Percentiles rank a stretch among this genome's conserved stretches.
Evolutionary conservation across 257 asterid genomes (phyloP).

Genomic region (Primulina tabacum): DNA sequence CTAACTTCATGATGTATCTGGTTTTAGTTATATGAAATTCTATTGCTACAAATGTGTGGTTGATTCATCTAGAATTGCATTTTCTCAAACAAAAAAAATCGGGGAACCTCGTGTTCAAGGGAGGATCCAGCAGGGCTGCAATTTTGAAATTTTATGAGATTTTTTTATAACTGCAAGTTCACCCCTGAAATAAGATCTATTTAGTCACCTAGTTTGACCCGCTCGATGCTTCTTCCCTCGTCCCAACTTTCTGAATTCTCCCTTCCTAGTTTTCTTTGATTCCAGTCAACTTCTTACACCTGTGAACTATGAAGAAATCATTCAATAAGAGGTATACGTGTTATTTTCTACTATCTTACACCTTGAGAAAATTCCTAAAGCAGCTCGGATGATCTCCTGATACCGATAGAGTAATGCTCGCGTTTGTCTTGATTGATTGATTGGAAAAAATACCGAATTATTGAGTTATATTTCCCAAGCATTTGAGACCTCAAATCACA

Average conservation of each 20-base stretch:
- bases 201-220: not conserved
- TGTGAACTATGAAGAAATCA: not conserved
- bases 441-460: not conserved
- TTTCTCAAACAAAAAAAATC: not conserved
- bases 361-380: not conserved
- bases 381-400: not conserved
- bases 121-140: not conserved
- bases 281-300: not conserved
- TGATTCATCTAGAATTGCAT: not conserved
- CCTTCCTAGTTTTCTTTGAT: not conserved
- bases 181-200: not conserved
- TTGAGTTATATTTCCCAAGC: not conserved
- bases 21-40: not conserved
- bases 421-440: slow-evolving; percentile 14
- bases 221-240: not conserved
- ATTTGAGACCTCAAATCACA: slow-evolving; percentile 8
- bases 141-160: not conserved
- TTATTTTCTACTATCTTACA: not conserved
- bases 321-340: not conserved
- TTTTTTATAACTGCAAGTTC: not conserved
- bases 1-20: not conserved
- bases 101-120: not conserved
- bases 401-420: not conserved
- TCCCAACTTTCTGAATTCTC: not conserved
- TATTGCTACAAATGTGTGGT: not conserved